These are phyloP conservation scores for Geoglossum cookeanum DNA, from an alignment of 2,329 filamentous ascomycete species.

Conservation along the genomic window DNA sequence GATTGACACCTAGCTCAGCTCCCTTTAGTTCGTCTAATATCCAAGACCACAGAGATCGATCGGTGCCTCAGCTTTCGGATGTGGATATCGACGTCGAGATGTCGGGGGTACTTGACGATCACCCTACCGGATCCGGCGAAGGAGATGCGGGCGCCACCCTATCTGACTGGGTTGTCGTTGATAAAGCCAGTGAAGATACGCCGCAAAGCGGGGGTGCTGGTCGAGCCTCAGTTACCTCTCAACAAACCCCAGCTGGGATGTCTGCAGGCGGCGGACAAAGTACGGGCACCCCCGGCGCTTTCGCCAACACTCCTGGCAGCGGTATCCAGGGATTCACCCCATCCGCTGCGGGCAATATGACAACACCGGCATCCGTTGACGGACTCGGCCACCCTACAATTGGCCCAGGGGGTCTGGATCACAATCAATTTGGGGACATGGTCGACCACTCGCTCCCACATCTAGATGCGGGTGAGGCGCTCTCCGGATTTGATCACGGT, in stretches of 20 bases:
- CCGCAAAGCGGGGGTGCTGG: neutral
- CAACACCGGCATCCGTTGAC: slow-evolving; percentile 3
- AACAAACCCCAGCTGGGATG: neutral
- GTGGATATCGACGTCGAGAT: slow-evolving; percentile 1
- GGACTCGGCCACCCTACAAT: slow-evolving; percentile 5
- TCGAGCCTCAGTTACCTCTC: neutral
- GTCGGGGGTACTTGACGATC: neutral
- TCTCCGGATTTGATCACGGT: slow-evolving; percentile 43
- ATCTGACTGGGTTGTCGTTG: slow-evolving; percentile 2
- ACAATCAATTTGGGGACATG: slow-evolving; percentile 41
- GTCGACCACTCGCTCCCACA: slow-evolving; percentile 35
- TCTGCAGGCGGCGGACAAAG: slow-evolving; percentile 8
- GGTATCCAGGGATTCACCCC: slow-evolving; percentile 8
- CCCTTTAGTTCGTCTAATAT: neutral
- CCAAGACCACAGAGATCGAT: neutral
- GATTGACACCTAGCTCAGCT: neutral
- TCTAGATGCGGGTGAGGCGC: slow-evolving; percentile 14
- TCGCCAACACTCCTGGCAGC: neutral
- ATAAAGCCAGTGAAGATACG: neutral
- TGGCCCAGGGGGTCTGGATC: slow-evolving; percentile 18
- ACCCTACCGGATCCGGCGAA: neutral
- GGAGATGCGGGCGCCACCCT: neutral
- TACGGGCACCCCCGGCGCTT: slow-evolving; percentile 7
- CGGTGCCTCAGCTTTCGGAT: neutral
- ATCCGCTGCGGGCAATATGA: neutral